These are phyloP conservation scores for Quercus bicolor DNA, from an alignment of 306 rosid species.

Conservation along the genomic window DNA sequence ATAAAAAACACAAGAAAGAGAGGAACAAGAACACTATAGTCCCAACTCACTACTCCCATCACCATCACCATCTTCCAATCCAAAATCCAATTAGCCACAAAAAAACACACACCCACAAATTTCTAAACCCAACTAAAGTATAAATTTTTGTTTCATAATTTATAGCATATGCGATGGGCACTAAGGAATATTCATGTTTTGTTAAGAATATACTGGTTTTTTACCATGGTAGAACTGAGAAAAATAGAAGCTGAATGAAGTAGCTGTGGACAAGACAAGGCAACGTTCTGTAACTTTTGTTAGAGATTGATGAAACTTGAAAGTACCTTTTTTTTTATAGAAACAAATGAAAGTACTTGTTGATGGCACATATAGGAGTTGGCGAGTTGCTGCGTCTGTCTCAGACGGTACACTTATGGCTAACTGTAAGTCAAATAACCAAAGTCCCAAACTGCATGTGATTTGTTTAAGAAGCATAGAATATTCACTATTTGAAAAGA, in stretches of 20 bases:
- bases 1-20: slow-evolving; percentile 21
- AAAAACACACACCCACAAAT: not conserved
- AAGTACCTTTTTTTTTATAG: no score
- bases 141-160: not conserved
- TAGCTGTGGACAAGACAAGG: not conserved
- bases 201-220: not conserved
- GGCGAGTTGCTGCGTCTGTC: not conserved
- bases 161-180: no score
- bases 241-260: not conserved
- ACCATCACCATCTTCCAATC: slow-evolving; percentile 3
- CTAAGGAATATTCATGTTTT: slow-evolving; percentile 14
- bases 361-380: not conserved
- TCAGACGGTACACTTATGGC: not conserved
- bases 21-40: not conserved
- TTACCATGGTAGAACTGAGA: not conserved
- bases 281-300: not conserved
- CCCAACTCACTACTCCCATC: not conserved
- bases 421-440: not conserved
- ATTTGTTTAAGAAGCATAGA: no score
- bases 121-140: not conserved
- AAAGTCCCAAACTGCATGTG: no score
- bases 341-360: no score
- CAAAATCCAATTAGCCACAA: not conserved
- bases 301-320: not conserved
- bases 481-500: no score